Evolutionary conservation across 345 rosid species (phyloP).

Genomic region (Linum lewisii): DNA sequence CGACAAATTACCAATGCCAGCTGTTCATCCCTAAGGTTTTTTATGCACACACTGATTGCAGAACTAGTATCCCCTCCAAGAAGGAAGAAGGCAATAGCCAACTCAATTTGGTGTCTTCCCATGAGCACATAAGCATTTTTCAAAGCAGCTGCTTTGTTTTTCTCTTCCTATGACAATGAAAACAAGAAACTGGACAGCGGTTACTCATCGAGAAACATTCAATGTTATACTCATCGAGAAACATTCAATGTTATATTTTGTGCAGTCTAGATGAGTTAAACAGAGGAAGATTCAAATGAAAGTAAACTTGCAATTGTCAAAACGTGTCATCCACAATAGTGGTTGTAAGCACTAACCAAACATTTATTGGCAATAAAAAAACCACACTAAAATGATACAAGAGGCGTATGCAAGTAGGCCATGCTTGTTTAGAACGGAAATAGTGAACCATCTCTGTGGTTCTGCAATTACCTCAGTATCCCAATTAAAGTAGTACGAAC

Average conservation of each 20-base stretch:
- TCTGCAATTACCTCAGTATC: neutral
- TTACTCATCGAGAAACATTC: neutral
- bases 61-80: slow-evolving; percentile 92
- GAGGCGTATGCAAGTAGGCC: neutral
- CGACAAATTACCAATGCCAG: slow-evolving; percentile 85
- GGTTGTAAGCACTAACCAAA: neutral
- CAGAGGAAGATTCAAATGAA: neutral
- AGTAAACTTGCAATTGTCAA: neutral
- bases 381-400: neutral
- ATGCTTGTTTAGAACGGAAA: neutral
- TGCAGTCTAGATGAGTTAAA: too few relatives aligned
- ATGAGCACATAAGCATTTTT: slow-evolving; percentile 93
- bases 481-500: slow-evolving; percentile 25
- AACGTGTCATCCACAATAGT: neutral
- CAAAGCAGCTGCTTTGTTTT: slow-evolving; percentile 81
- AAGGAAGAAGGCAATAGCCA: slow-evolving; percentile 82
- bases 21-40: slow-evolving; percentile 85
- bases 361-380: neutral
- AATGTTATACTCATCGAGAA: neutral
- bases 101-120: slow-evolving; percentile 87
- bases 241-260: neutral
- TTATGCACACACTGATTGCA: slow-evolving; percentile 72
- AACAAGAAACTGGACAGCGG: neutral
- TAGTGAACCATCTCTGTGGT: too few relatives aligned
- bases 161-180: slow-evolving; percentile 56